Evolutionary conservation across 129 eudicot species (phyloP), one percentile per base, ranked within the genome.

Genomic region (Calendula officinalis): DNA sequence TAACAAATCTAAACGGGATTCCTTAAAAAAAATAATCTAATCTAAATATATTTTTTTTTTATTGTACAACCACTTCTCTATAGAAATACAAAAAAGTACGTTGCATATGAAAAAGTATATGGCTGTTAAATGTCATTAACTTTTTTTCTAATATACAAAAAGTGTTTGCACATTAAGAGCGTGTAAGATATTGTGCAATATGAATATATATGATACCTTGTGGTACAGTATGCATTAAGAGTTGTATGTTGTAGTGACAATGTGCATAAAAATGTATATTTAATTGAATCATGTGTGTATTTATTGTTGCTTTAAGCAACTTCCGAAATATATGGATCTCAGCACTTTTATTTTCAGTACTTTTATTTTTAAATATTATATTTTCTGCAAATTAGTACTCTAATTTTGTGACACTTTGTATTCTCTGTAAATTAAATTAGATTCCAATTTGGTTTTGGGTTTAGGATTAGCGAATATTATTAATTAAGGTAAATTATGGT

Each of bases 251-350:
- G 10, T 1, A 53, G n/a, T 53, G 37, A 8, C 39, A 11, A n/a
- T 54, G 13, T 39, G 68, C 35, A 11, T 74, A 17, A 52, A 7
- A 7, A 50, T 50, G 15, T 6, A 11, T 7, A 7, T 35, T 44
- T 15, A 47, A 43, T 40, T 52, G 13, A 34, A 40, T 56, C 68
- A 71, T 71, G 69, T 61, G 68, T 34, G 22, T 68, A 45, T 34
- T n/a, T 56, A 56, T 45, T 73, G 72, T 56, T 65, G 46, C 76
- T 73, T 56, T 33, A 73, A 73, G 72, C 67, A 73, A 56, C 51
- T 46, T 40, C 72, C 72, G 65, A 56, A 56, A 47, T 38, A 46
- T 57, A 56, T 47, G 78, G 78, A 65, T 73, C 72, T 65, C 66
- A 56, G 2, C 55, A 11, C 9, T 9, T 56, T 5, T 35, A 8